A percentile compares a stretch with the other conserved stretches of the same genome.
These are phyloP conservation scores for Gyromitra esculenta DNA, from an alignment of 2,329 filamentous ascomycete species.

Conservation along the genomic window DNA sequence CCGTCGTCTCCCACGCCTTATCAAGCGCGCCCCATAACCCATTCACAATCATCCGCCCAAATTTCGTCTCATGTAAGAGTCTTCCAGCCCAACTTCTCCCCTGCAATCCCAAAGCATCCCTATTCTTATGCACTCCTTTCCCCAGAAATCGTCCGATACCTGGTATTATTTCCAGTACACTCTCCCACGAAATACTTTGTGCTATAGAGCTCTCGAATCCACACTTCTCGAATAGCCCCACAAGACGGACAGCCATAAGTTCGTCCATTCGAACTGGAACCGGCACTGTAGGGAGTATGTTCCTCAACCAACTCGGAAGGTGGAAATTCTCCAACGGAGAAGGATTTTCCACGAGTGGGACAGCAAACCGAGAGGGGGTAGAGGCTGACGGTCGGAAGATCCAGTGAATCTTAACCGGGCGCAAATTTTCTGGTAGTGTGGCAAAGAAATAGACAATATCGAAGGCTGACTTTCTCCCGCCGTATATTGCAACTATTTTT, in stretches of 20 bases:
- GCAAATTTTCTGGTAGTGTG: background rate
- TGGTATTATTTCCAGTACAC: no score
- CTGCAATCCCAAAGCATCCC: background rate
- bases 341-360: background rate
- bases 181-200: no score
- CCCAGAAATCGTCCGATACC: no score
- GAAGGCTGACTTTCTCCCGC: slow-evolving; percentile 7
- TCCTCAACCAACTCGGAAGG: background rate
- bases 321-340: background rate
- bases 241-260: slow-evolving; percentile 12
- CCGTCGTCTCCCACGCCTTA: slow-evolving; percentile 2
- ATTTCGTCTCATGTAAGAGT: slow-evolving; percentile 12
- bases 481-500: slow-evolving; percentile 7
- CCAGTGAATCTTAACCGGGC: slow-evolving; percentile 15
- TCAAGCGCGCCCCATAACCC: background rate
- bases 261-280: slow-evolving; percentile 1
- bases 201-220: background rate
- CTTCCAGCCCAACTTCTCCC: background rate
- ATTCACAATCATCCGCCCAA: background rate
- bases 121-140: background rate
- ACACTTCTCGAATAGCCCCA: slow-evolving; percentile 25
- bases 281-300: background rate
- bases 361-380: slow-evolving; percentile 11
- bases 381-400: slow-evolving; percentile 22
- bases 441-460: slow-evolving; percentile 29